phyloP scores from a whole-genome alignment of 2,329 filamentous ascomycete genomes.

The Verticillium nonalfalfae region DNA sequence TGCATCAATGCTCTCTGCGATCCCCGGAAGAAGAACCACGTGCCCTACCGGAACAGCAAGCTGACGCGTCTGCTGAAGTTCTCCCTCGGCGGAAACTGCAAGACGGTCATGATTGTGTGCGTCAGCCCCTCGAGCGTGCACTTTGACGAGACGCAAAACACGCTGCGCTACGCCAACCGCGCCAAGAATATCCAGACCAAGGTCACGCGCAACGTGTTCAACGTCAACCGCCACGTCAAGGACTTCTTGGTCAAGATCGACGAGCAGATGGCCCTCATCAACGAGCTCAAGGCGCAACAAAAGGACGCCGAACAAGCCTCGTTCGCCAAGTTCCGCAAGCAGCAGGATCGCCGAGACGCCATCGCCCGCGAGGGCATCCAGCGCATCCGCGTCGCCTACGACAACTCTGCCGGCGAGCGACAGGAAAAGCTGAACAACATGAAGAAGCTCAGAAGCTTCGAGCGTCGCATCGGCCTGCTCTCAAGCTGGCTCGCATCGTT shows the following conservation, averaged over 20 bases:
- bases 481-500: constrained; percentile 92
- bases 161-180: constrained; percentile 90
- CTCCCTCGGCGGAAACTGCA: constrained; percentile 94
- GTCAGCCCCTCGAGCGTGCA: constrained; percentile 94
- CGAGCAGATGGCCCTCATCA: constrained; percentile 95
- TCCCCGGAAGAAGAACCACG: constrained; percentile 81
- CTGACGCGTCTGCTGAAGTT: constrained; percentile 94
- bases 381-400: constrained; percentile 76
- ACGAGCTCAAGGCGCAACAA: constrained; percentile 88
- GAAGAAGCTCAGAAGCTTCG: constrained; percentile 76
- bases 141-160: constrained; percentile 98
- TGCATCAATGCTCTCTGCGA: constrained; percentile 99
- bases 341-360: constrained; percentile 74
- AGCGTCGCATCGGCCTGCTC: constrained; percentile 79
- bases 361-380: constrained; percentile 71
- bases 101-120: constrained; percentile 99
- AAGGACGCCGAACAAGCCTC: constrained; percentile 79
- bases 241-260: constrained; percentile 99
- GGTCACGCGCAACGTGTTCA: constrained; percentile 98
- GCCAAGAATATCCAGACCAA: constrained; percentile 99
- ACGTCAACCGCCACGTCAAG: constrained; percentile 98
- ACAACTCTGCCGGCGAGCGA: constrained; percentile 70
- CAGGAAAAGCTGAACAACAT: constrained; percentile 73
- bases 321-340: constrained; percentile 86
- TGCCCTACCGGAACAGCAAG: constrained; percentile 97